Evolutionary conservation across 2,329 filamentous ascomycete genomes (phyloP), one percentile per base, ranked within the genome.

Genomic region (Nemania sp.): DNA sequence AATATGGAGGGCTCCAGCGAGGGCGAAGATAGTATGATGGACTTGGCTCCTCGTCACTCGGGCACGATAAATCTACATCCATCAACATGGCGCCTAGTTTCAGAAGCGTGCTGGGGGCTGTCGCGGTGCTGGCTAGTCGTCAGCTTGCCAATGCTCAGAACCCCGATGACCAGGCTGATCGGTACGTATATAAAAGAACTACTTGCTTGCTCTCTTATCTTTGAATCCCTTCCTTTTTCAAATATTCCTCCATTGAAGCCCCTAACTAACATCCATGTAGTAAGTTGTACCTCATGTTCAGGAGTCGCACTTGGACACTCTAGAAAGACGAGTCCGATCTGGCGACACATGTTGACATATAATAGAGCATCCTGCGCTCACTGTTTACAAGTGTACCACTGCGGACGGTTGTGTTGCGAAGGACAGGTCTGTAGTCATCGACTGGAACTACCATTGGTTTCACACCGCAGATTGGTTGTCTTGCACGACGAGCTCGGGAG

Each of bases 301-400:
- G 24, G 49, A 22, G 43, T 7, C 6, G 43, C 3, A 5, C 18
- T 15, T 15, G 41, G 38, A 58, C 22, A 29, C 22, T 20, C 20
- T 45, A 52, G 7, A 20, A 32, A 27, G 8, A 41, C 24, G 18
- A n/a, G 13, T 27, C n/a, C 43, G 27, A 35, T 35, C 15, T 35
- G n/a, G 27, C 32, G 38, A 18, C 43, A 32, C 7, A 43, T n/a
- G 27, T 15, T 69, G 54, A 69, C 55, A 20, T 24, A 38, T 29
- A 27, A 15, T 13, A 70, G 68, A 66, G 45, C 84, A 87, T 66
- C 86, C 85, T 32, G 80, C 81, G 70, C 76, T 88, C 54, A 81
- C 80, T 8, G 87, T 85, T 8, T 85, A 80, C 76, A 81, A 82
- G 68, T 88, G 86, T 77, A 85, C 84, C 49, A 83, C 80, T 27